These are phyloP conservation scores for Pseudogymnoascus sp. DNA, from an alignment of 2,329 filamentous ascomycete genomes.

Conservation along the genomic window DNA sequence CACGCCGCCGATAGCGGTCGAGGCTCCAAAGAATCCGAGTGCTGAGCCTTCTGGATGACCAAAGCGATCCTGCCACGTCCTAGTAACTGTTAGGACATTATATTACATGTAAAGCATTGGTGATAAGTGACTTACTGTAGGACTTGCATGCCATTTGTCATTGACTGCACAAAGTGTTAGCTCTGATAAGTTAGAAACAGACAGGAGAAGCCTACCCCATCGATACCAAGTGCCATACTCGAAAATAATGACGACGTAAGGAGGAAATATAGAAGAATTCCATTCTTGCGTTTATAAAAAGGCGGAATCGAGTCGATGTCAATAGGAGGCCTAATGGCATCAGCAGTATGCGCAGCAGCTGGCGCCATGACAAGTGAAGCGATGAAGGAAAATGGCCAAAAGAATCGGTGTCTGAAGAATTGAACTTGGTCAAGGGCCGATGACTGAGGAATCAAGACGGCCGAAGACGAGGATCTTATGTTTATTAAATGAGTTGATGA, in stretches of 20 bases:
- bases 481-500: neutral
- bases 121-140: constrained; percentile 22
- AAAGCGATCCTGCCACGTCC: constrained; percentile 35
- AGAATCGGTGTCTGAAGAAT: neutral
- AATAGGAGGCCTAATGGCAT: constrained; percentile 23
- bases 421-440: neutral
- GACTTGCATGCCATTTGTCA: constrained; percentile 39
- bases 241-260: constrained; percentile 39
- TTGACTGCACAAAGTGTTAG: constrained; percentile 24
- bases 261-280: constrained; percentile 38
- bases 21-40: constrained; percentile 37
- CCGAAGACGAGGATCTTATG: constrained; percentile 13
- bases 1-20: constrained; percentile 37
- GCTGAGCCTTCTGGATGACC: constrained; percentile 35
- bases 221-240: constrained; percentile 38
- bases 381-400: neutral
- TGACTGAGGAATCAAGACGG: neutral
- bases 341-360: constrained; percentile 24
- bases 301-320: constrained; percentile 22
- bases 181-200: neutral
- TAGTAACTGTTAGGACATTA: neutral
- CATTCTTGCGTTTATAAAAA: constrained; percentile 32
- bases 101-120: neutral
- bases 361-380: constrained; percentile 19
- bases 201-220: constrained; percentile 31